A percentile compares a stretch with the other conserved stretches of the same genome.
These are phyloP conservation scores for Pythium diclinum DNA, from an alignment of 352 stramenopile species.

Conservation along the genomic window DNA sequence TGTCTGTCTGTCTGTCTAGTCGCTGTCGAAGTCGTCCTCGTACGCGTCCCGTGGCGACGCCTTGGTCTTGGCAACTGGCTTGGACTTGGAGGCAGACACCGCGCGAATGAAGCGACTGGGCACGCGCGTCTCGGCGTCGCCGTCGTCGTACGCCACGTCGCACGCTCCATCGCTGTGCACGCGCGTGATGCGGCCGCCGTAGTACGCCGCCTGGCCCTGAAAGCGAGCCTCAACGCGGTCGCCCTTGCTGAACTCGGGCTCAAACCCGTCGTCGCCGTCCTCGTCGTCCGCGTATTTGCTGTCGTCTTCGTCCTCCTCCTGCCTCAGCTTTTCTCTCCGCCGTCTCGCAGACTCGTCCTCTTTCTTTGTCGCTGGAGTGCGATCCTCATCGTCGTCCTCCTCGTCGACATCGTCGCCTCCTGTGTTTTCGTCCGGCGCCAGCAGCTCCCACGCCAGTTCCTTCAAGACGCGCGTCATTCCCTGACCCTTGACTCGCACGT, in stretches of 20 bases:
- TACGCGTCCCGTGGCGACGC: conserved; percentile 32
- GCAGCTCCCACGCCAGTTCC: conserved; percentile 37
- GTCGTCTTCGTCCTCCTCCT: conserved; percentile 16
- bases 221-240: conserved; percentile 67
- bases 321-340: not conserved
- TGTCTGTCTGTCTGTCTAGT: conserved; percentile 21
- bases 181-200: conserved; percentile 42
- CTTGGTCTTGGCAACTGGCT: conserved; percentile 11
- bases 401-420: conserved; percentile 22
- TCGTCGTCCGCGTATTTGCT: conserved; percentile 25
- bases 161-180: conserved; percentile 51
- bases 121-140: conserved; percentile 61
- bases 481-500: conserved; percentile 29
- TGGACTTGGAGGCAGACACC: not conserved
- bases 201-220: conserved; percentile 46
- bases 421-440: conserved; percentile 40
- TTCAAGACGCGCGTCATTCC: conserved; percentile 22
- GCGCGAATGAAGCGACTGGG: conserved; percentile 40
- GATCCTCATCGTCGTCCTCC: conserved; percentile 11
- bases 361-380: not conserved
- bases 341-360: not conserved
- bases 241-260: conserved; percentile 45
- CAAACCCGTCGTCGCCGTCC: conserved; percentile 34
- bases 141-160: conserved; percentile 74
- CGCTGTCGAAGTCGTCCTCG: conserved; percentile 65